These are phyloP conservation scores for Acanthamoeba polyphaga DNA, from an alignment of 208 protist species.

Conservation along the genomic window DNA sequence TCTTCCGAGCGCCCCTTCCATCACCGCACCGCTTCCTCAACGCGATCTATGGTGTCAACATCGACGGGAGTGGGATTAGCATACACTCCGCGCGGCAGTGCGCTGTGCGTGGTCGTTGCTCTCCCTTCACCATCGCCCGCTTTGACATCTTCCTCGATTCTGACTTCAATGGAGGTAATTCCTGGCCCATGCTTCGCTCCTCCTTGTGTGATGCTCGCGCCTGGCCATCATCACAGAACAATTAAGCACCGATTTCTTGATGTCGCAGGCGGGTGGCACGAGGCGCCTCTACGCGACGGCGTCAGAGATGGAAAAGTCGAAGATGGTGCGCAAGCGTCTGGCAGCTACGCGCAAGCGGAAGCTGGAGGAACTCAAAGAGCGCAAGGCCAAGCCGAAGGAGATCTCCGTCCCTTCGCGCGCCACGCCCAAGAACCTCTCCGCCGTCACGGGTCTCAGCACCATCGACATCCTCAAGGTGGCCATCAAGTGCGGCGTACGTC, in stretches of 20 bases:
- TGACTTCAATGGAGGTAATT: neutral
- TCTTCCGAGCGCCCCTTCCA: too few species aligned
- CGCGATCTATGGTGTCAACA: neutral
- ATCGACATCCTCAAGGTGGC: constrained; percentile 62
- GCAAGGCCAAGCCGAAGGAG: constrained; percentile 35
- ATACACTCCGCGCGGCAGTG: constrained; percentile 2
- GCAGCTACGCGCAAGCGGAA: constrained; percentile 13
- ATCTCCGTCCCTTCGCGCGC: neutral
- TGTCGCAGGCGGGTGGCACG: neutral
- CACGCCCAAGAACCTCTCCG: constrained; percentile 33
- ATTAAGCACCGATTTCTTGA: too few species aligned
- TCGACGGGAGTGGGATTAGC: neutral
- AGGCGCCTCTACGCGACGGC: neutral
- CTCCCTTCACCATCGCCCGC: neutral
- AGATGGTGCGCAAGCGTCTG: constrained; percentile 64
- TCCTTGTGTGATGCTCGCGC: neutral
- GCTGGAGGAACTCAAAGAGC: constrained; percentile 29
- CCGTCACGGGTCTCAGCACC: constrained; percentile 21
- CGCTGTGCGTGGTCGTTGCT: constrained; percentile 11
- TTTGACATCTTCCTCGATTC: neutral
- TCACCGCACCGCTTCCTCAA: neutral
- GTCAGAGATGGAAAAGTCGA: constrained; percentile 7
- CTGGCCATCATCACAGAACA: too few species aligned
- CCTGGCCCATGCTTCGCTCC: neutral
- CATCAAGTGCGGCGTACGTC: constrained; percentile 56